Evolutionary conservation across 495 filamentous ascomycete species (phyloP), one percentile per base, ranked within the genome.

Genomic region (Neurospora sp.): DNA sequence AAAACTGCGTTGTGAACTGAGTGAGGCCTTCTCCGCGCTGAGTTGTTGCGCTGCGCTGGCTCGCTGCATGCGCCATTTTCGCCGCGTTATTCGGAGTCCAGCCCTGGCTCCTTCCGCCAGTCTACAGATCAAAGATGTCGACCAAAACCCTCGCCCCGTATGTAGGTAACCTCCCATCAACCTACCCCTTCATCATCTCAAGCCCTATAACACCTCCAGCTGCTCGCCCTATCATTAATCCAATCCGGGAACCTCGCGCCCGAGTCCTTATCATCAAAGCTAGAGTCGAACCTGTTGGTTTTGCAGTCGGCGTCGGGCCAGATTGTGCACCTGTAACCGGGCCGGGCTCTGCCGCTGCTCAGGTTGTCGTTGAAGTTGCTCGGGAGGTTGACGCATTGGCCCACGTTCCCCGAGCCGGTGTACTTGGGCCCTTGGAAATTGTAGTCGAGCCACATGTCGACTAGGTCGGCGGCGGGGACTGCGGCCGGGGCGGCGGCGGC

Each of bases 391-490:
- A 42, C 42, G 71, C 76, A 77, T 14, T 65, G 37, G 40, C 72
- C 76, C 1, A 53, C 16, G 12, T 72, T 16, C 27, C 18, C 71
- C 3, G 3, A 10, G 65, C 76, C 76, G 14, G 76, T 77, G 76
- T 65, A 74, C 69, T 72, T 88, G 70, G 87, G 77, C 27, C 82
- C 85, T 71, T 83, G 84, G 82, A 85, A 88, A 61, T 84, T 81
- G 42, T 82, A 82, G 74, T 74, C 71, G 59, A 35, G 53, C 68
- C 61, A 79, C 61, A 73, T 42, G 61, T 77, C 74, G 65, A 74
- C 72, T 16, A 77, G 72, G 31, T 44, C 72, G 18, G 2, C 31
- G 31, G 31, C 5, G 27, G 53, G n/a, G 40, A 71, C 0, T 53
- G 40, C 35, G 41, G 39, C 16, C 31, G 31, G 31, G 31, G 31